Conservation (phyloP, 352 stramenopile genomes). For the Thalassiosira hispida region DNA sequence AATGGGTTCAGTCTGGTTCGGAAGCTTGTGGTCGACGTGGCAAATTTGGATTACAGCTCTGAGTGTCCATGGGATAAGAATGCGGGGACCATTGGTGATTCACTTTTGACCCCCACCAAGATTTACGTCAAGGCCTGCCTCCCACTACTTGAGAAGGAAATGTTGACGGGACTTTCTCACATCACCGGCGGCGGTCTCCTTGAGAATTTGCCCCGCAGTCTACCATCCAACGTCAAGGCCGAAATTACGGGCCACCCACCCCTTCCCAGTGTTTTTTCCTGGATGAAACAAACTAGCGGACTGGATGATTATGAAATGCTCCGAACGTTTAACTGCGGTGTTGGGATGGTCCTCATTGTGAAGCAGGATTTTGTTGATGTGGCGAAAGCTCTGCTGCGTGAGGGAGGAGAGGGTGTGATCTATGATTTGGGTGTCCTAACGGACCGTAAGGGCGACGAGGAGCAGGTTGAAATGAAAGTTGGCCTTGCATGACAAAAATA, state of each 20-base stretch:
- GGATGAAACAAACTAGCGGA: slow-evolving; percentile 91
- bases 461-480: slow-evolving; percentile 88
- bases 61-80: slow-evolving; percentile 84
- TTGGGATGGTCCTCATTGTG: slow-evolving; percentile 98
- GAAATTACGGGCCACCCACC: slow-evolving; percentile 90
- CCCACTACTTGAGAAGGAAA: slow-evolving; percentile 72
- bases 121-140: slow-evolving; percentile 95
- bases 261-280: slow-evolving; percentile 96
- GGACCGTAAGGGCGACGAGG: slow-evolving; percentile 60
- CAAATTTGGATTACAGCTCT: slow-evolving; percentile 83
- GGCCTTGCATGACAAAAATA: slow-evolving; percentile 27
- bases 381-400: slow-evolving; percentile 87
- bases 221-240: slow-evolving; percentile 91
- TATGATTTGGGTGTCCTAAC: slow-evolving; percentile 90
- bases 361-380: slow-evolving; percentile 89
- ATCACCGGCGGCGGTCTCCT: slow-evolving; percentile 98
- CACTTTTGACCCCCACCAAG: slow-evolving; percentile 94
- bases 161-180: slow-evolving; percentile 93
- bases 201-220: slow-evolving; percentile 97
- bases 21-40: slow-evolving; percentile 94
- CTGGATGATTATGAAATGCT: slow-evolving; percentile 95
- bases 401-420: slow-evolving; percentile 88
- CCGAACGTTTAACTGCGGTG: slow-evolving; percentile 98
- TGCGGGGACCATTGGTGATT: slow-evolving; percentile 90
- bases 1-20: slow-evolving; percentile 99